Conservation (phyloP, 2,329 filamentous ascomycete species). For the Penicillium sp. region DNA sequence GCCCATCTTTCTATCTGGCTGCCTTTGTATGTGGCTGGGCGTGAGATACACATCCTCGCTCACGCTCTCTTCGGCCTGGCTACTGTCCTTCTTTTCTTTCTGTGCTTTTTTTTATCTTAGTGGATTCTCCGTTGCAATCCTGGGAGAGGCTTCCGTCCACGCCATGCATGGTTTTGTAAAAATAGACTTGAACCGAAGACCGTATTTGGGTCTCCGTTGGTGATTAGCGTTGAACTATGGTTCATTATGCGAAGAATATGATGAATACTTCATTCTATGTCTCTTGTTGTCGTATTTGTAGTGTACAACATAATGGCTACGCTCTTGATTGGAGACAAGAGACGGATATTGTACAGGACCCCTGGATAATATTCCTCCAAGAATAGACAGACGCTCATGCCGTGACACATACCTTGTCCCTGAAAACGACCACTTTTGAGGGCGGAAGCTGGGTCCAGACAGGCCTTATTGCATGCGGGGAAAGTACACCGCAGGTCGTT, state of each 20-base stretch:
- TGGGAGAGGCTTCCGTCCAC: slow-evolving; percentile 9
- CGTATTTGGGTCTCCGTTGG: slow-evolving; percentile 27
- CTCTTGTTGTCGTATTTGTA: not conserved
- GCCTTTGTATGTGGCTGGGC: not conserved
- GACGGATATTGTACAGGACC: not conserved
- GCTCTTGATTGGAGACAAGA: not conserved
- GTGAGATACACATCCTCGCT: not conserved
- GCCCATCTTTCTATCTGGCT: not conserved
- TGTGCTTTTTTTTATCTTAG: slow-evolving; percentile 12
- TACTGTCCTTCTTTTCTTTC: slow-evolving; percentile 8
- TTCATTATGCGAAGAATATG: slow-evolving; percentile 34
- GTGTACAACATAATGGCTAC: not conserved
- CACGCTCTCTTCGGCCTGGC: slow-evolving; percentile 4
- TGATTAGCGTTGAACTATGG: slow-evolving; percentile 34
- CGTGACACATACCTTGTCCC: slow-evolving; percentile 1
- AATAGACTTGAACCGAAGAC: slow-evolving; percentile 33
- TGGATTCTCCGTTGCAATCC: slow-evolving; percentile 11
- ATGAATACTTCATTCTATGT: slow-evolving; percentile 20
- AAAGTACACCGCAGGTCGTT: slow-evolving; percentile 5
- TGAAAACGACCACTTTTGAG: not conserved
- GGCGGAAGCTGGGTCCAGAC: not conserved
- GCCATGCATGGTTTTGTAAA: slow-evolving; percentile 35
- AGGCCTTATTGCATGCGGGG: slow-evolving; percentile 3
- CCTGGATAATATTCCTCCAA: not conserved
- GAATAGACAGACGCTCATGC: not conserved